A percentile compares a stretch with the other conserved stretches of the same genome.
phyloP scores from a whole-genome alignment of 192 early-diverging fungal species.

The Chytriomyces sp. region DNA sequence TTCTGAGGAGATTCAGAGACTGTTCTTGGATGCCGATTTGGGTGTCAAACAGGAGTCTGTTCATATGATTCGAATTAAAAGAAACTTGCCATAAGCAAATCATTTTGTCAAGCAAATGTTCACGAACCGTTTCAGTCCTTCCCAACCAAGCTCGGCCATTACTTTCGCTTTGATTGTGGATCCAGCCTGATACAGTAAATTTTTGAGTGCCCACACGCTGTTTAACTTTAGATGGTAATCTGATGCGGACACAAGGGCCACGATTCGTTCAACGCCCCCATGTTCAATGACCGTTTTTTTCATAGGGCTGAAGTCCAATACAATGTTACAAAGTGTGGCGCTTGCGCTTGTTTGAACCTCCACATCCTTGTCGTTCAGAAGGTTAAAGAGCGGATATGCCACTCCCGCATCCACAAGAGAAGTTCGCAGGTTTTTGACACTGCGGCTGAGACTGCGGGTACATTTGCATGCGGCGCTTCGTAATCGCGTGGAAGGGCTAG shows the following conservation, averaged over 20 bases:
- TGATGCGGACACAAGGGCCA: constrained; percentile 52
- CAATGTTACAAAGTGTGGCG: constrained; percentile 84
- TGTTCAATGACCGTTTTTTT: constrained; percentile 70
- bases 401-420: constrained; percentile 79
- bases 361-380: constrained; percentile 66
- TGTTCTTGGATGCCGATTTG: constrained; percentile 75
- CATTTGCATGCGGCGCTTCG: constrained; percentile 82
- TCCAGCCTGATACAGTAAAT: constrained; percentile 74
- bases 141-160: constrained; percentile 70
- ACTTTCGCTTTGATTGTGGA: constrained; percentile 69
- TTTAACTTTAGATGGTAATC: constrained; percentile 68
- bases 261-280: constrained; percentile 74
- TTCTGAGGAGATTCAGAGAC: constrained; percentile 73
- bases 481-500: constrained; percentile 58
- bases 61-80: background rate
- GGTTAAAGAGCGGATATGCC: constrained; percentile 67
- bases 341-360: constrained; percentile 71
- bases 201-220: constrained; percentile 82
- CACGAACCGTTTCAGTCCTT: constrained; percentile 51
- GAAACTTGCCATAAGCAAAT: background rate
- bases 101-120: background rate
- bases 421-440: constrained; percentile 77
- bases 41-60: constrained; percentile 64
- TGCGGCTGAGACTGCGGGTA: constrained; percentile 75
- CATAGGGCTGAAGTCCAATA: constrained; percentile 86